Evolutionary conservation across 331 rosid species (phyloP).

Genomic region (Malus hybrid): DNA sequence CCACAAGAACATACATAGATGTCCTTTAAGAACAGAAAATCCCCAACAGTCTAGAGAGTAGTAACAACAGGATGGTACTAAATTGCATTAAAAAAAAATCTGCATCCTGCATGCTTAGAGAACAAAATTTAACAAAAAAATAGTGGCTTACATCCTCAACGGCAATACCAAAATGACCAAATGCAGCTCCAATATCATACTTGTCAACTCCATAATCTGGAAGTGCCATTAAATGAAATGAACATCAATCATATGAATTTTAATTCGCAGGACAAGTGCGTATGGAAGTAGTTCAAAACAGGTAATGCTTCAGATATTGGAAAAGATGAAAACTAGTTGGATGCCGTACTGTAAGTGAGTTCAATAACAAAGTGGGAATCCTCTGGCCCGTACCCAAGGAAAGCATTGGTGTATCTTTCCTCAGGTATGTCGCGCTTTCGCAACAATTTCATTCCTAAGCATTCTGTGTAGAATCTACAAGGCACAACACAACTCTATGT

Average conservation of each 20-base stretch:
- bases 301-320: conserved; percentile 1
- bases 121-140: background rate
- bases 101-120: conserved; percentile 1
- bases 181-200: conserved; percentile 76
- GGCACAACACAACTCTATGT: conserved; percentile 19
- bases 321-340: conserved; percentile 10
- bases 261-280: background rate
- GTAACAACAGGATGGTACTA: background rate
- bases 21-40: conserved; percentile 10
- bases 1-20: conserved; percentile 6
- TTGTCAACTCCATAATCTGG: conserved; percentile 83
- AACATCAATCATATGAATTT: too few species aligned
- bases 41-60: conserved; percentile 1
- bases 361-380: conserved; percentile 88
- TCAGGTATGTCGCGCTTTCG: conserved; percentile 87
- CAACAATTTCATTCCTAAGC: conserved; percentile 90
- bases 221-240: conserved; percentile 15
- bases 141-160: conserved; percentile 77
- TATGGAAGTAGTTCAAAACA: background rate
- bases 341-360: conserved; percentile 77
- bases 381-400: conserved; percentile 96
- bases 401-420: conserved; percentile 78
- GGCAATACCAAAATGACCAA: conserved; percentile 86
- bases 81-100: background rate
- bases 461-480: conserved; percentile 83